Percentiles rank a stretch among this genome's conserved stretches.
These are phyloP conservation scores for Albugo candida DNA, from an alignment of 352 stramenopile genomes.

Conservation along the genomic window DNA sequence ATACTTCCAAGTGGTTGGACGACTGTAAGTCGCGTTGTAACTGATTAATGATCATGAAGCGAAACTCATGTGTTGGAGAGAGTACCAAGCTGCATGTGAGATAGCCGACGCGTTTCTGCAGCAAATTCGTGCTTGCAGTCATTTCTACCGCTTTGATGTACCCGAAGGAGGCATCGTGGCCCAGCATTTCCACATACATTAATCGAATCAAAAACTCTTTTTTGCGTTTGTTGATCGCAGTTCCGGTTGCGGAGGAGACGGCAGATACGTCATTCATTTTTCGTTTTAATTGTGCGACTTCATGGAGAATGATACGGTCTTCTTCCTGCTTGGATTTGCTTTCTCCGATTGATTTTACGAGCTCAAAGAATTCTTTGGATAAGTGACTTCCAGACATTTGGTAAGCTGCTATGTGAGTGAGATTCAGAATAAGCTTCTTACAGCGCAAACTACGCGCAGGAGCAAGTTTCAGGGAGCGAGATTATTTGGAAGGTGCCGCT, in stretches of 20 bases:
- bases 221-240: slow-evolving; percentile 87
- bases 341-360: slow-evolving; percentile 99
- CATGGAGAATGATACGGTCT: slow-evolving; percentile 96
- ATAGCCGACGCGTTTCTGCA: slow-evolving; percentile 97
- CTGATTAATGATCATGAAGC: slow-evolving; percentile 99
- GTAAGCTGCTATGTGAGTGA: too few species aligned
- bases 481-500: too few species aligned
- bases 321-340: slow-evolving; percentile 99
- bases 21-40: slow-evolving; percentile 89
- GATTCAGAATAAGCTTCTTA: too few species aligned
- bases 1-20: slow-evolving; percentile 87
- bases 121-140: slow-evolving; percentile 91
- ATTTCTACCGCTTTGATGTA: slow-evolving; percentile 98
- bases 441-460: too few species aligned
- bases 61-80: slow-evolving; percentile 96
- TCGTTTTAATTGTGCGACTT: slow-evolving; percentile 91
- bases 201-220: slow-evolving; percentile 98
- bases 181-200: slow-evolving; percentile 99
- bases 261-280: slow-evolving; percentile 82
- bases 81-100: slow-evolving; percentile 89
- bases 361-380: slow-evolving; percentile 99
- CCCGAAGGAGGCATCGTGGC: slow-evolving; percentile 98
- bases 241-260: slow-evolving; percentile 47
- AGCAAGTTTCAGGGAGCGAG: too few species aligned
- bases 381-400: slow-evolving; percentile 74